A percentile compares a stretch with the other conserved stretches of the same genome.
These are phyloP conservation scores for Calocera cornea DNA, from an alignment of 768 basidiomycete genomes.

Conservation along the genomic window DNA sequence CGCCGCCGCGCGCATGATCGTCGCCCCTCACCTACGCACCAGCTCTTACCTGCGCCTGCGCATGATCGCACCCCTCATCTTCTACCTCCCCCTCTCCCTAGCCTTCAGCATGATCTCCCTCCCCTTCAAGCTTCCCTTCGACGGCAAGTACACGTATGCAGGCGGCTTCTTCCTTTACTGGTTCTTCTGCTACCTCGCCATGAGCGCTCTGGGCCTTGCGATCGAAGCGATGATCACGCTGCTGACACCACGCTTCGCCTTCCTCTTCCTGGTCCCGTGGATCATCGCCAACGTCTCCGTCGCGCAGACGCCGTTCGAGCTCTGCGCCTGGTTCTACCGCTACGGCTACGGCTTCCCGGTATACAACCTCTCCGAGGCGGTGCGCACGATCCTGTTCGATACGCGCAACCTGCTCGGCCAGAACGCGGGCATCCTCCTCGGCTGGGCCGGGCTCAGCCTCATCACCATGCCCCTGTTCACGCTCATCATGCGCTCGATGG, in stretches of 20 bases:
- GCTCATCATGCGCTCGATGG: background rate
- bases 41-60: slow-evolving; percentile 26
- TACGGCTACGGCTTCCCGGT: slow-evolving; percentile 63
- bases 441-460: slow-evolving; percentile 16
- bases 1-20: slow-evolving; percentile 21
- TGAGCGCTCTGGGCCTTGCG: slow-evolving; percentile 24
- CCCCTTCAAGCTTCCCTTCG: slow-evolving; percentile 33
- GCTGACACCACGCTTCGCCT: slow-evolving; percentile 25
- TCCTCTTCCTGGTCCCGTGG: slow-evolving; percentile 30
- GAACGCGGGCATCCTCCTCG: slow-evolving; percentile 26
- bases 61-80: slow-evolving; percentile 24
- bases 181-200: slow-evolving; percentile 23
- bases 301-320: slow-evolving; percentile 41
- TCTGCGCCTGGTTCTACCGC: slow-evolving; percentile 21
- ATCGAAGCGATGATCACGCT: slow-evolving; percentile 27
- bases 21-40: slow-evolving; percentile 29
- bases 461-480: background rate
- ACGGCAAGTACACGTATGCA: slow-evolving; percentile 24
- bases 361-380: slow-evolving; percentile 51
- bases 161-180: slow-evolving; percentile 29
- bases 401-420: slow-evolving; percentile 39
- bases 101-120: slow-evolving; percentile 34
- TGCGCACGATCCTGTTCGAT: slow-evolving; percentile 49
- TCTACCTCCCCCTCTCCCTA: slow-evolving; percentile 29
- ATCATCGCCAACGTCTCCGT: slow-evolving; percentile 40